A percentile compares a stretch with the other conserved stretches of the same genome.
These are phyloP conservation scores for Haplosporangium sp. DNA, from an alignment of 371 early-diverging fungal genomes.

Conservation along the genomic window DNA sequence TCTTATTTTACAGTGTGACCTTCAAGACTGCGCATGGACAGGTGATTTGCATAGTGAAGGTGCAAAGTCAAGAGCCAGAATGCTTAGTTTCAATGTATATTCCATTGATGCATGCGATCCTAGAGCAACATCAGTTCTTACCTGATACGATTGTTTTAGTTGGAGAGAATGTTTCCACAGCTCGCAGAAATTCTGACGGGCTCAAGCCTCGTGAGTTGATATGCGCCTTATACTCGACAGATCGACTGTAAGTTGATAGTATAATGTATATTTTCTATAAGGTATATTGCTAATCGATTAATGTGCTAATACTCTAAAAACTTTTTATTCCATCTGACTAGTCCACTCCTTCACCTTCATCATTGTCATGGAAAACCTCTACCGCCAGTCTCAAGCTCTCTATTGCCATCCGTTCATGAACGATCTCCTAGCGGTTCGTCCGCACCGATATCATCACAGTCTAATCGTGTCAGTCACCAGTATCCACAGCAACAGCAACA, in stretches of 20 bases:
- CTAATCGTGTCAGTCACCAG: neutral
- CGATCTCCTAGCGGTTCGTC: neutral
- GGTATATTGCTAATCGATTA: neutral
- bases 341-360: conserved; percentile 45
- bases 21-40: conserved; percentile 64
- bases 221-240: conserved; percentile 20
- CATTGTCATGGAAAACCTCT: conserved; percentile 37
- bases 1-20: conserved; percentile 46
- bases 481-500: conserved; percentile 8
- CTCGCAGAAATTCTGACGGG: conserved; percentile 36
- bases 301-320: neutral
- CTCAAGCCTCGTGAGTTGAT: conserved; percentile 45
- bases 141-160: conserved; percentile 80
- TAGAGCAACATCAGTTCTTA: conserved; percentile 80
- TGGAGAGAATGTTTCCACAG: conserved; percentile 45
- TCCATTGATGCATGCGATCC: conserved; percentile 70
- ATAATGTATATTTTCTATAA: neutral
- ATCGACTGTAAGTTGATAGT: conserved; percentile 29
- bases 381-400: conserved; percentile 16
- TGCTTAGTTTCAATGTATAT: conserved; percentile 66
- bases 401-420: conserved; percentile 16
- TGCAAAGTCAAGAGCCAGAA: conserved; percentile 61
- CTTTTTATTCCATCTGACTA: neutral
- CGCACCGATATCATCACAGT: neutral
- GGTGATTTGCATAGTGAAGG: conserved; percentile 63